phyloP scores from a whole-genome alignment of 768 basidiomycete species.

The Phlebiopsis flavidoalba region DNA sequence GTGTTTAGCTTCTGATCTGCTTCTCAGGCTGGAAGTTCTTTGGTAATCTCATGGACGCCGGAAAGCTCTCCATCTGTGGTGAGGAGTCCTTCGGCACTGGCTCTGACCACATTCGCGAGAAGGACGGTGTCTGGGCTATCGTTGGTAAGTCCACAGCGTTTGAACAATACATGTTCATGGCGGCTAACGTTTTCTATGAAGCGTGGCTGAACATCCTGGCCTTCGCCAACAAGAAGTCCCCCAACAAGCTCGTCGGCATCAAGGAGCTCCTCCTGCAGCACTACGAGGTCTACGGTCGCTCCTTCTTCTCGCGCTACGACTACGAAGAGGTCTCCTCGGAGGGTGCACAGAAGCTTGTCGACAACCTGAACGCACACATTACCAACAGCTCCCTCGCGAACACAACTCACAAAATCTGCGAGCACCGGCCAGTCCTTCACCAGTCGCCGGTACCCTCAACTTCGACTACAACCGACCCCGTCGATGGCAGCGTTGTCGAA shows the following conservation, averaged over 20 bases:
- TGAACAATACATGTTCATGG: neutral
- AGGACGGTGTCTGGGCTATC: constrained; percentile 98
- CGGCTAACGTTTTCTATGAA: constrained; percentile 23
- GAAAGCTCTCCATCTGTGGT: constrained; percentile 94
- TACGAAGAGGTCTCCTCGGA: constrained; percentile 96
- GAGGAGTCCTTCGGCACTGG: constrained; percentile 99
- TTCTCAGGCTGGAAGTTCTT: constrained; percentile 97
- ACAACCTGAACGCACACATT: constrained; percentile 68
- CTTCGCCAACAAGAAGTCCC: constrained; percentile 74
- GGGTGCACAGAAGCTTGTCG: constrained; percentile 83
- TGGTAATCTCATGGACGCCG: constrained; percentile 99
- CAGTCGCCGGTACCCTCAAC: constrained; percentile 71
- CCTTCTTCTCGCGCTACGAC: constrained; percentile 98
- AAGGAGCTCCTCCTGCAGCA: constrained; percentile 85
- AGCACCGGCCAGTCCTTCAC: constrained; percentile 69
- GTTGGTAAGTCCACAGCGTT: constrained; percentile 55
- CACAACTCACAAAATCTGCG: constrained; percentile 59
- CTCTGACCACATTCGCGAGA: constrained; percentile 99
- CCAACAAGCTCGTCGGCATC: constrained; percentile 78
- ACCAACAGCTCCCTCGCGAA: constrained; percentile 61
- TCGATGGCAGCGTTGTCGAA: constrained; percentile 88
- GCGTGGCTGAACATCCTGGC: constrained; percentile 98
- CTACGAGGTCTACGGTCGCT: constrained; percentile 91
- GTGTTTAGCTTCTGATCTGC: neutral
- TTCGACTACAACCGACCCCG: constrained; percentile 99